Base-by-base conservation (phyloP, 2,329 filamentous ascomycete species). In the Dryadomyces sulphureus region DNA sequence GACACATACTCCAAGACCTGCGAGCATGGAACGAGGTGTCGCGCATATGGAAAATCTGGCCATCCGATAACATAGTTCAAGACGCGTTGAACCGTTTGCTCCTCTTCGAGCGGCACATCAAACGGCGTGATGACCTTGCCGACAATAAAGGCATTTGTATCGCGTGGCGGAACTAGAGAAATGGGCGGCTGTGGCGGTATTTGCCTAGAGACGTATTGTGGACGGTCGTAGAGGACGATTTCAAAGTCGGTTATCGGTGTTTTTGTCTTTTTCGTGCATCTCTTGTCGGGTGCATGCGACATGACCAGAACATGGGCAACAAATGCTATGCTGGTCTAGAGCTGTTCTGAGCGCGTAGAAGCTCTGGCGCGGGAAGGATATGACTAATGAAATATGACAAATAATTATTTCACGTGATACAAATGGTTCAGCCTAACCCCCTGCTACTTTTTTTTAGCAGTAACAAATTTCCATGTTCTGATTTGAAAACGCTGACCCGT, bases 1-100 rank as follows among this genome's bases (percentile, higher is more conserved):
- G 76, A 78, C 7, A 81, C 75, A 50, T 77, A 80, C 27, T 79
- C 69, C 12, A 72, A 62, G 6, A 77, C 64, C 49, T 59, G 64
- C 46, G 62, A 66, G 62, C 54, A 68, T 54, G 52, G 66, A 2
- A 78, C 61, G 3, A 67, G 53, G 41, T 70, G 57, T 17, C 66
- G 63, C 35, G 69, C 72, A 0, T 45, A 45, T 0, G 72, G 72
- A 1, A 69, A 56, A 49, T 77, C 73, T 21, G 60, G 64, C 67
- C 73, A 77, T 7, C 69, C 68, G 5, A 81, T 63, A 2, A 73
- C 59, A 48, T 80, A 76, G 43, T 67, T 66, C 49, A 77, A 63
- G 7, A 69, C 61, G 40, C 68, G 65, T 9, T 27, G 51, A 39
- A 12, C 56, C 54, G 1, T 53, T 57, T 41, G 56, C 62, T 51